phyloP scores from a whole-genome alignment of 1,284 basidiomycete genomes.

The Pyrrhoderma lamaoense region DNA sequence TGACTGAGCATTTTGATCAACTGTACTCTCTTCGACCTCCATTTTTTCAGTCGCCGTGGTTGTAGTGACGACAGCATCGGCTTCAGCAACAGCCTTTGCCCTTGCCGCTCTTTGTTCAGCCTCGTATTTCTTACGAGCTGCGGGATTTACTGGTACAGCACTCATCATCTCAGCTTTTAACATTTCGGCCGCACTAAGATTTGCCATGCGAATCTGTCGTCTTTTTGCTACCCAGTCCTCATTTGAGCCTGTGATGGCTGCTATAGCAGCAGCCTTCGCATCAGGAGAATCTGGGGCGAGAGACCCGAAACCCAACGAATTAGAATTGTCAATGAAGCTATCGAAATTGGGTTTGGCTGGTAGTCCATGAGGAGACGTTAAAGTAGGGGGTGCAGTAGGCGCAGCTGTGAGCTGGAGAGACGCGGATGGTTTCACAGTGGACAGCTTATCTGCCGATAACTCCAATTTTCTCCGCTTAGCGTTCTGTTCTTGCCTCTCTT shows the following conservation, averaged over 20 bases:
- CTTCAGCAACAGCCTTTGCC: neutral
- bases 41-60: neutral
- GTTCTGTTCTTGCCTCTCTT: constrained; percentile 88
- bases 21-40: neutral
- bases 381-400: constrained; percentile 46
- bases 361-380: constrained; percentile 38
- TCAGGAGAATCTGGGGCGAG: constrained; percentile 42
- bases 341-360: constrained; percentile 52
- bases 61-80: neutral
- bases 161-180: constrained; percentile 87
- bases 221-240: constrained; percentile 84
- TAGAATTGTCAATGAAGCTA: constrained; percentile 66
- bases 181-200: constrained; percentile 91
- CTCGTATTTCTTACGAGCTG: constrained; percentile 7
- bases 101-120: neutral
- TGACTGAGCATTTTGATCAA: constrained; percentile 4
- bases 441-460: constrained; percentile 39
- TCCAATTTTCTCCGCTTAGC: constrained; percentile 84
- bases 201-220: constrained; percentile 87
- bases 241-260: constrained; percentile 72
- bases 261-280: constrained; percentile 45
- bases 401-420: constrained; percentile 24
- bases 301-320: constrained; percentile 66
- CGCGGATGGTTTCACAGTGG: constrained; percentile 25
- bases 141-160: constrained; percentile 48